These are phyloP conservation scores for Fusarium protoensiforme DNA, from an alignment of 2,329 filamentous ascomycete genomes.

Conservation along the genomic window DNA sequence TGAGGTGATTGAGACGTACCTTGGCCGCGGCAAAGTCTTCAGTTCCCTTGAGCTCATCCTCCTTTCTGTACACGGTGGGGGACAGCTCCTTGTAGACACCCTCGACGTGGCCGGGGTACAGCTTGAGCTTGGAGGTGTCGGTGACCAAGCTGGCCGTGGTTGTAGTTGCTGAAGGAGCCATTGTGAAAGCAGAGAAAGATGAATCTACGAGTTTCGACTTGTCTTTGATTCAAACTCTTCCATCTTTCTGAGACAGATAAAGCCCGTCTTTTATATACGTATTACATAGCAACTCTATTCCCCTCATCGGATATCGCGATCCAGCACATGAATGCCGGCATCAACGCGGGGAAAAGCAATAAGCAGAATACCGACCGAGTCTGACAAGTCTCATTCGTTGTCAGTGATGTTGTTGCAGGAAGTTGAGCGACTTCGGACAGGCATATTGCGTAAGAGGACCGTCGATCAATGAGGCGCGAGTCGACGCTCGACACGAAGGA, in stretches of 20 bases:
- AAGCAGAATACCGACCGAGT: neutral
- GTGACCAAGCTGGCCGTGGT: constrained; percentile 19
- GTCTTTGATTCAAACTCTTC: neutral
- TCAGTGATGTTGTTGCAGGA: neutral
- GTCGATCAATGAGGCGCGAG: neutral
- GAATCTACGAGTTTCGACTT: neutral
- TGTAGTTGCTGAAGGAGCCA: constrained; percentile 42
- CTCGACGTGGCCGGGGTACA: constrained; percentile 42
- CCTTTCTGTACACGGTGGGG: constrained; percentile 31
- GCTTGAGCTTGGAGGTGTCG: constrained; percentile 38
- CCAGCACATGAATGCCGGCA: constrained; percentile 12
- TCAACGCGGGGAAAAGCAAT: constrained; percentile 24
- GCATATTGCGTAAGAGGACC: constrained; percentile 30
- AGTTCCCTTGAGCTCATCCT: constrained; percentile 34
- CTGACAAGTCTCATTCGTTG: constrained; percentile 15
- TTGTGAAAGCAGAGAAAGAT: neutral
- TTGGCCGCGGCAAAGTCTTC: constrained; percentile 38
- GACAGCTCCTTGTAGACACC: constrained; percentile 41
- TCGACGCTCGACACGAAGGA: neutral
- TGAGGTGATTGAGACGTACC: neutral
- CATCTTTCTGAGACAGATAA: neutral
- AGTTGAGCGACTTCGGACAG: constrained; percentile 2
- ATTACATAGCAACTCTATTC: neutral
- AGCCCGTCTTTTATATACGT: constrained; percentile 29
- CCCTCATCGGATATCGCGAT: constrained; percentile 16